Conservation (phyloP, 179 eudicot genomes). For the Vitellaria paradoxa region DNA sequence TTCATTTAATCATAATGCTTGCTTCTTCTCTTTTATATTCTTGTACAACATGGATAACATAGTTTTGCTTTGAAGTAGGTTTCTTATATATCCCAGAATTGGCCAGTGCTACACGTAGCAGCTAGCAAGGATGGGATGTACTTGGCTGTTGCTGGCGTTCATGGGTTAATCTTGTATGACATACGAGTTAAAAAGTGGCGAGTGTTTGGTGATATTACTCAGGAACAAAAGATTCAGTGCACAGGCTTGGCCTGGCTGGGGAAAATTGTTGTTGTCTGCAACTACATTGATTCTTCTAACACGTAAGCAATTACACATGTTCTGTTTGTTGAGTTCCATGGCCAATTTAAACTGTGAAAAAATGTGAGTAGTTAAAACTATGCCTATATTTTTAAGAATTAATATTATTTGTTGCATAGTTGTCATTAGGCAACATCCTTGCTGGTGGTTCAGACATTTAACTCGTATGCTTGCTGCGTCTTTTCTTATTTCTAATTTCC, state of each 20-base stretch:
- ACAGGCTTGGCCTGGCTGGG: constrained; percentile 98
- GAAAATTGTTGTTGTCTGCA: constrained; percentile 95
- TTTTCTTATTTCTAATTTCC: too few species aligned
- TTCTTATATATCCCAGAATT: constrained; percentile 89
- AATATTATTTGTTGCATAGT: neutral
- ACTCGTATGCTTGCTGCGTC: neutral
- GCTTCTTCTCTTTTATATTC: neutral
- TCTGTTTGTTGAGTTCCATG: constrained; percentile 21
- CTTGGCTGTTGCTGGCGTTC: constrained; percentile 97
- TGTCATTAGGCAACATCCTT: neutral
- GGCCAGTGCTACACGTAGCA: constrained; percentile 96
- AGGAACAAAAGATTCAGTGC: constrained; percentile 96
- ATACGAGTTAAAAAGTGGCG: constrained; percentile 82
- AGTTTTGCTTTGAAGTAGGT: constrained; percentile 50
- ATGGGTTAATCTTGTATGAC: constrained; percentile 91
- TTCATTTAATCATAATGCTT: neutral
- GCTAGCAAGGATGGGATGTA: constrained; percentile 91
- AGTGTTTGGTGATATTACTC: constrained; percentile 91
- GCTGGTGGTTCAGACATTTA: constrained; percentile 6
- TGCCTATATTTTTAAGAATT: neutral
- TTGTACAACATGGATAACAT: constrained; percentile 13
- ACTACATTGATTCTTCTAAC: constrained; percentile 70
- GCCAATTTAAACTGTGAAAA: neutral
- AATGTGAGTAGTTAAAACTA: neutral
- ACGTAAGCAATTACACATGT: constrained; percentile 50